Evolutionary conservation across 108 stramenopile genomes (phyloP).

Genomic region (Nitzschia putrida): DNA sequence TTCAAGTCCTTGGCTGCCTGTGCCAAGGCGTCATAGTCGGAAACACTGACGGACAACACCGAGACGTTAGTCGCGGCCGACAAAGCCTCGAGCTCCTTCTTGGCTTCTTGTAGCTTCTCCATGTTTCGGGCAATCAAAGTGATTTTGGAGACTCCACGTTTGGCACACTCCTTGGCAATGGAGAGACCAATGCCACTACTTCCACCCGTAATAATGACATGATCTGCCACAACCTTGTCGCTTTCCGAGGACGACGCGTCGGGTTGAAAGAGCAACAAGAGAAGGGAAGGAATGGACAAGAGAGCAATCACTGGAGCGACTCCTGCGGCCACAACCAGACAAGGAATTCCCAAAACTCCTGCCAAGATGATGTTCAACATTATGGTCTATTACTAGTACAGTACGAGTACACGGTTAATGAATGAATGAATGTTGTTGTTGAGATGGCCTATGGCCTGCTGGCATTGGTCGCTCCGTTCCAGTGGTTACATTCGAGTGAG

Average conservation of each 20-base stretch:
- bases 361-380: slow-evolving; percentile 38
- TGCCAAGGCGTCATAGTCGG: slow-evolving; percentile 48
- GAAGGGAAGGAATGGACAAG: slow-evolving; percentile 58
- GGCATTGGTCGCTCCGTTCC: no score
- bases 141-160: slow-evolving; percentile 53
- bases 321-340: slow-evolving; percentile 42
- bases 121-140: slow-evolving; percentile 75
- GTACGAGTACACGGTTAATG: no score
- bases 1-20: slow-evolving; percentile 37
- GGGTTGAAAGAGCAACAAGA: slow-evolving; percentile 46
- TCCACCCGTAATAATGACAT: slow-evolving; percentile 86
- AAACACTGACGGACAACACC: slow-evolving; percentile 65
- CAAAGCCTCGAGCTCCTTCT: slow-evolving; percentile 38
- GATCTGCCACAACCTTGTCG: slow-evolving; percentile 19
- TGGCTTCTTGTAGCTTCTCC: slow-evolving; percentile 63
- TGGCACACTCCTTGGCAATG: slow-evolving; percentile 65
- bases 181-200: slow-evolving; percentile 82
- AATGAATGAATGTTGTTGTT: no score
- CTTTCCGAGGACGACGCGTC: slow-evolving; percentile 9
- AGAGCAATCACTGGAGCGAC: slow-evolving; percentile 52
- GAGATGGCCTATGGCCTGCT: no score
- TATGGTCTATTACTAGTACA: no score
- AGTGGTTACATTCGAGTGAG: no score
- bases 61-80: slow-evolving; percentile 20
- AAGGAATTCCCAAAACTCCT: slow-evolving; percentile 61